Base-by-base conservation (phyloP, 108 stramenopile species). In the Fistulifera solaris region DNA sequence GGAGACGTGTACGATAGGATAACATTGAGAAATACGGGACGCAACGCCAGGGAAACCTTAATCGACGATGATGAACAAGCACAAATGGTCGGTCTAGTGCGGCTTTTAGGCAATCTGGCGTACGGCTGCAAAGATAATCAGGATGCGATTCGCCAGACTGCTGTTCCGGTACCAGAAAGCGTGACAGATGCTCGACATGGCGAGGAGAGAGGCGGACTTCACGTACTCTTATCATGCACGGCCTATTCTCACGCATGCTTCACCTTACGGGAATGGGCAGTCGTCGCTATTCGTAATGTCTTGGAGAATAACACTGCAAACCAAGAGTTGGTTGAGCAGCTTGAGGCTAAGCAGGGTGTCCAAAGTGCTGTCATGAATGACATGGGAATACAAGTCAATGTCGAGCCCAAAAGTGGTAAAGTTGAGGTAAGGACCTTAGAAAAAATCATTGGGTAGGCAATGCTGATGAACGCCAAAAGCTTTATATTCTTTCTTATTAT, bases 241-340 rank as follows among this genome's bases (percentile, higher is more conserved):
- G 65, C 83, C 10, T 74, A 85, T 58, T 69, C 80, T 14, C 66
- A 68, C 25, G 70, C 83, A 22, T 91, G 89, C 60, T 85, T 91
- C 52, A 80, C 85, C 17, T 56, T 91, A 11, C 76, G 89, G 35
- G 89, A 91, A 42, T 91, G 89, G 89, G 72, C 78, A 25, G 71
- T 91, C 47, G 70, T 91, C 35, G 85, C 85, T n/a, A 83, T 91
- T 51, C 73, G 85, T 22, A 83, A 87, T 72, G 71, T 69, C 6
- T 58, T 91, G 21, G 79, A 91, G 38, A 64, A 67, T 16, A 91
- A 87, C 42, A 62, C 55, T 26, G 65, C 60, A 8, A 91, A 91
- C 58, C 78, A 76, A 57, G 67, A 61, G 35, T 46, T 79, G 4
- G 72, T 91, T 2, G 66, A 68, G 45, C 44, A 68, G 27, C 54